These are phyloP conservation scores for Penicillium canescens DNA, from an alignment of 495 filamentous ascomycete species.

Conservation along the genomic window DNA sequence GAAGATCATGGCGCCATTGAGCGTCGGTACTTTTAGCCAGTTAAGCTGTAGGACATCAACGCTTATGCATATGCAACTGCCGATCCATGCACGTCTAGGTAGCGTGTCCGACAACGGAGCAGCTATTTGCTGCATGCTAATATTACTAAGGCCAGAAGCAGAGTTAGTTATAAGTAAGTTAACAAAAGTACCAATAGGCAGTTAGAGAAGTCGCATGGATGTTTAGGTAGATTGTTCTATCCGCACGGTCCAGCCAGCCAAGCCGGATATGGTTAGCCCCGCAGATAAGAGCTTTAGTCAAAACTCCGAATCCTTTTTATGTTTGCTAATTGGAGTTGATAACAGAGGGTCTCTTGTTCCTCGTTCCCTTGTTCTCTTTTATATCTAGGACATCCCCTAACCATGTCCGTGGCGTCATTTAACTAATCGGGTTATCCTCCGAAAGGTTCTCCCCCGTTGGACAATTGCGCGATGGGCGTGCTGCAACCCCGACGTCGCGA, in stretches of 20 bases:
- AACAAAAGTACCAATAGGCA: too few species aligned
- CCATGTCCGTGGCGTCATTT: background rate
- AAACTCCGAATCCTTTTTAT: background rate
- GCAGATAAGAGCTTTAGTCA: constrained; percentile 11
- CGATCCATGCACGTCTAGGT: too few species aligned
- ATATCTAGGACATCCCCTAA: background rate
- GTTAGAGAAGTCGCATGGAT: too few species aligned
- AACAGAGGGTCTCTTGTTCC: background rate
- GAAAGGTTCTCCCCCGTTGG: constrained; percentile 1
- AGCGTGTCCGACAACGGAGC: too few species aligned
- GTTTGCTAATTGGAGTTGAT: constrained; percentile 4
- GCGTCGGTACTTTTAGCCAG: too few species aligned
- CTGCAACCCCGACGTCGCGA: constrained; percentile 39
- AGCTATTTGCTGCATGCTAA: too few species aligned
- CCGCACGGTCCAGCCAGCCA: background rate
- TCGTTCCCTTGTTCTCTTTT: background rate
- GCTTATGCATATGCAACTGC: too few species aligned
- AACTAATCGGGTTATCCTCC: constrained; percentile 7
- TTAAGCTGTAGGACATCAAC: too few species aligned
- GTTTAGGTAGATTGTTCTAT: background rate
- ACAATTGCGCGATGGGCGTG: constrained; percentile 34
- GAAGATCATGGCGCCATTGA: background rate
- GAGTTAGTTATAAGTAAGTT: too few species aligned
- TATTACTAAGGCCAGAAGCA: too few species aligned
- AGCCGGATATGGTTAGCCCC: constrained; percentile 5